Conservation (phyloP, 2,329 filamentous ascomycete species). For the Clonostachys solani region DNA sequence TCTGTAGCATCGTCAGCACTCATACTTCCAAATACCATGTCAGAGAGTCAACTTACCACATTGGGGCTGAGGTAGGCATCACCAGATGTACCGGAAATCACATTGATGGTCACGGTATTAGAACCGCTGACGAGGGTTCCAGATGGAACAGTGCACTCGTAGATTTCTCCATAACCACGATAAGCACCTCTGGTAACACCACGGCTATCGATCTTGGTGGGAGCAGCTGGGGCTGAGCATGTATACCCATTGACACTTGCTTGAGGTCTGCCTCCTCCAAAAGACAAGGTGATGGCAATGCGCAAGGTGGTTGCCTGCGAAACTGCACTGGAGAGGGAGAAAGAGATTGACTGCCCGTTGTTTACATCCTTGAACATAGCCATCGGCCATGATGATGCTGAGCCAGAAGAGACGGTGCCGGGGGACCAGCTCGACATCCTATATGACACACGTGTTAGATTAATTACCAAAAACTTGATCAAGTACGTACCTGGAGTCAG, state of each 20-base stretch:
- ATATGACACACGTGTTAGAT: neutral
- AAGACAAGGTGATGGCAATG: conserved; percentile 61
- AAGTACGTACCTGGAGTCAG: conserved; percentile 35
- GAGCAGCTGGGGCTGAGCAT: conserved; percentile 43
- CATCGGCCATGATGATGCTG: conserved; percentile 56
- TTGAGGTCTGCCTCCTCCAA: conserved; percentile 53
- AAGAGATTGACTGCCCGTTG: conserved; percentile 54
- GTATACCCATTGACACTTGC: conserved; percentile 52
- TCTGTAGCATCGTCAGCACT: neutral
- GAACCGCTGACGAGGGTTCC: conserved; percentile 53
- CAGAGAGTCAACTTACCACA: conserved; percentile 24
- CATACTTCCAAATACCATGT: neutral
- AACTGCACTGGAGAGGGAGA: conserved; percentile 46
- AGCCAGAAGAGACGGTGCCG: conserved; percentile 51
- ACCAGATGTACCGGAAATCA: conserved; percentile 54
- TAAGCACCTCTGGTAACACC: conserved; percentile 65
- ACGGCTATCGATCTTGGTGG: conserved; percentile 60
- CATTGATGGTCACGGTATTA: conserved; percentile 59
- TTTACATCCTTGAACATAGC: conserved; percentile 59
- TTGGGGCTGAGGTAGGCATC: conserved; percentile 53
- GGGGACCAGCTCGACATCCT: conserved; percentile 59
- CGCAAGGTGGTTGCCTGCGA: conserved; percentile 51
- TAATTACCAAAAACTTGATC: neutral
- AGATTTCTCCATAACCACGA: conserved; percentile 59
- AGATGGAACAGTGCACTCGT: conserved; percentile 54